Conservation (phyloP, 1,284 basidiomycete species). For the Amylostereum chailletii region DNA sequence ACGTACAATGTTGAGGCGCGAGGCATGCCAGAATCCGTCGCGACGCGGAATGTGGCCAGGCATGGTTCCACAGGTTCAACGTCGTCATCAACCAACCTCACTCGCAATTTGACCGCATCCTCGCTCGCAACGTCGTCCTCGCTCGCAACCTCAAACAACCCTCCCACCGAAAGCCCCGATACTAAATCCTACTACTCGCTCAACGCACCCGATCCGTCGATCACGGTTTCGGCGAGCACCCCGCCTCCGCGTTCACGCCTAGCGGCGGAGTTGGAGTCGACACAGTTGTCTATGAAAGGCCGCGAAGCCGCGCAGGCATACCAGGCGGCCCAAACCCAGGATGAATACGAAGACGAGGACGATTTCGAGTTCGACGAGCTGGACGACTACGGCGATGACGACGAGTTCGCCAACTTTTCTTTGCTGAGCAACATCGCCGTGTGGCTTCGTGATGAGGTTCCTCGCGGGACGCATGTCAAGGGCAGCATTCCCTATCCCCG, state of each 20-base stretch:
- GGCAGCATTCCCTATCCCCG: constrained; percentile 80
- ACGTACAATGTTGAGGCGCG: background rate
- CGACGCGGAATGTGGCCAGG: no score
- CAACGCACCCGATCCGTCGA: no score
- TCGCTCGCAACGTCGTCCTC: background rate
- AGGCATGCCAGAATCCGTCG: no score
- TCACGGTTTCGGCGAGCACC: background rate
- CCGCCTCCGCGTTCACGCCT: background rate
- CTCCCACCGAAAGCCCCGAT: no score
- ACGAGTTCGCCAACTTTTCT: constrained; percentile 79
- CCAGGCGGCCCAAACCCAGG: constrained; percentile 18
- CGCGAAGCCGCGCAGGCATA: constrained; percentile 31
- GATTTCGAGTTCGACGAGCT: constrained; percentile 58
- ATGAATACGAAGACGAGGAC: constrained; percentile 38
- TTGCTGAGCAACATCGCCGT: constrained; percentile 85
- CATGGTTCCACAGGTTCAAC: no score
- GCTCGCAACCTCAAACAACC: no score
- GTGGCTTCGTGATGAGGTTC: constrained; percentile 80
- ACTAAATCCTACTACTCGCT: no score
- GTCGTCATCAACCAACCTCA: background rate
- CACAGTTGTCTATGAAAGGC: background rate
- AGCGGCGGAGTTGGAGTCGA: background rate
- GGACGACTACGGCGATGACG: constrained; percentile 58
- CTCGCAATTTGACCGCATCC: background rate
- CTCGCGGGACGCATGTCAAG: constrained; percentile 82